phyloP scores from a whole-genome alignment of 371 early-diverging fungal species.

The Apophysomyces elegans region DNA sequence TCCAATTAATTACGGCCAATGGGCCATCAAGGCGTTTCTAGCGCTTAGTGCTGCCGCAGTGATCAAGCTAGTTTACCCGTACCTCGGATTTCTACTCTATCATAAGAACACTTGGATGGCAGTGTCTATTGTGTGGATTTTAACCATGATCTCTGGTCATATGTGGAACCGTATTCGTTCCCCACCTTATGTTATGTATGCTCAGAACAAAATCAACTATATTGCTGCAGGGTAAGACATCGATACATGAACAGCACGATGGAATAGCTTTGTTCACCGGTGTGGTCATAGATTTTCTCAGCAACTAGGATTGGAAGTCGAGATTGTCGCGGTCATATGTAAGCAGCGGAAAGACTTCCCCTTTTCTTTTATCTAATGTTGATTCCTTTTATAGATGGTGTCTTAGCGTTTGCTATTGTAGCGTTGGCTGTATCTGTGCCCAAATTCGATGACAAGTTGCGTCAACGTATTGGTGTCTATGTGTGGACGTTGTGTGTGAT shows the following conservation, averaged over 20 bases:
- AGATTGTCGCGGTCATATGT: constrained; percentile 80
- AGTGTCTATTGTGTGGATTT: constrained; percentile 40
- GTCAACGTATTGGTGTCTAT: constrained; percentile 64
- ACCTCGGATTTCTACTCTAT: constrained; percentile 54
- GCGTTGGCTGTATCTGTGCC: constrained; percentile 48
- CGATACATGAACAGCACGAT: not conserved
- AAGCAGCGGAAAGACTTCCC: constrained; percentile 31
- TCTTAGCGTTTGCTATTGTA: constrained; percentile 56
- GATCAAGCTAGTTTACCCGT: constrained; percentile 44
- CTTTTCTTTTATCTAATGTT: not conserved
- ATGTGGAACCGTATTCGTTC: constrained; percentile 92
- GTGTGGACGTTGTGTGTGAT: constrained; percentile 55
- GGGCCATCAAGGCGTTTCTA: constrained; percentile 48
- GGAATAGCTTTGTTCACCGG: not conserved
- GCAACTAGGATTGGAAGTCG: constrained; percentile 81
- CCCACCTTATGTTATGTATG: constrained; percentile 70
- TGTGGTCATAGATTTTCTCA: constrained; percentile 65
- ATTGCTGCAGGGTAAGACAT: constrained; percentile 56
- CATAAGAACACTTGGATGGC: constrained; percentile 67
- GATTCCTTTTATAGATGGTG: constrained; percentile 49
- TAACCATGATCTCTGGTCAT: constrained; percentile 80
- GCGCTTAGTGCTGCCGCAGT: constrained; percentile 44
- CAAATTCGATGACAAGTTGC: constrained; percentile 36
- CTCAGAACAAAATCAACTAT: constrained; percentile 59
- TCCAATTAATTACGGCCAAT: constrained; percentile 48